Evolutionary conservation across 495 filamentous ascomycete genomes (phyloP).

Genomic region (Penicillium chermesinum): DNA sequence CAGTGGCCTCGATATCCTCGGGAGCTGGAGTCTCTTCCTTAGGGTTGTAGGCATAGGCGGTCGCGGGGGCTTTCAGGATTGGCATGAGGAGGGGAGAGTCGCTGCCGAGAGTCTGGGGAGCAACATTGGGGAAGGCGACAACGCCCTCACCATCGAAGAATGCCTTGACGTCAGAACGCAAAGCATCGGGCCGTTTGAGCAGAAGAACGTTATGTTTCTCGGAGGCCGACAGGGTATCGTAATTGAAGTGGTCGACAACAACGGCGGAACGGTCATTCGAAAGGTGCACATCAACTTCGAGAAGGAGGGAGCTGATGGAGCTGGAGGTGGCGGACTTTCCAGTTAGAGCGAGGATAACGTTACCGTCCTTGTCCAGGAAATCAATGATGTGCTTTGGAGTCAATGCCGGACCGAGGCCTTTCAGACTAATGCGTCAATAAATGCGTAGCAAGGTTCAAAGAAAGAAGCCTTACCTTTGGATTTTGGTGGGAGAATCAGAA

Average conservation of each 20-base stretch:
- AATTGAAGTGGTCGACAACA: constrained; percentile 93
- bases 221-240: constrained; percentile 67
- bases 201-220: constrained; percentile 89
- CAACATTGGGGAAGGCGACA: constrained; percentile 73
- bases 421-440: not conserved
- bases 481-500: constrained; percentile 80
- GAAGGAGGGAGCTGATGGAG: constrained; percentile 74
- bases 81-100: constrained; percentile 69
- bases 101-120: constrained; percentile 76
- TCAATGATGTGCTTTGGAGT: constrained; percentile 83
- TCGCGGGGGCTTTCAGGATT: constrained; percentile 71
- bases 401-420: constrained; percentile 81
- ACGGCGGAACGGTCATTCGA: constrained; percentile 76
- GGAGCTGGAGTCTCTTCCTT: constrained; percentile 73
- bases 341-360: constrained; percentile 85
- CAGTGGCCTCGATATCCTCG: constrained; percentile 79
- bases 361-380: constrained; percentile 86
- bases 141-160: constrained; percentile 68
- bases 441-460: no score
- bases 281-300: constrained; percentile 87
- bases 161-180: constrained; percentile 67
- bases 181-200: constrained; percentile 55
- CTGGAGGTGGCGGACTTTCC: constrained; percentile 66
- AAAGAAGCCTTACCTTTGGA: constrained; percentile 65
- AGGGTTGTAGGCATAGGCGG: constrained; percentile 90